Evolutionary conservation across 129 eudicot genomes (phyloP).

Genomic region (Tagetes erecta): DNA sequence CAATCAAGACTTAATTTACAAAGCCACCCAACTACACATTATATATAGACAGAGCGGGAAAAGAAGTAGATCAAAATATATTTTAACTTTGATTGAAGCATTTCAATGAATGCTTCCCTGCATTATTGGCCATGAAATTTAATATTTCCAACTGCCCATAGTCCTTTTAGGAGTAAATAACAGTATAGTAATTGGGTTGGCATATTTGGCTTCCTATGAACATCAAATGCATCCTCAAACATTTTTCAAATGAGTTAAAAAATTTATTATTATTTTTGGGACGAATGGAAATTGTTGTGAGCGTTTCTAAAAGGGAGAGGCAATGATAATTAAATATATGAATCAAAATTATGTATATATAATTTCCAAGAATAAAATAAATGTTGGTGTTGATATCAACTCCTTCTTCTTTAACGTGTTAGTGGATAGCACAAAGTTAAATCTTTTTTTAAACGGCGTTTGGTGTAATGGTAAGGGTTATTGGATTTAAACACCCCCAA

Average conservation of each 20-base stretch:
- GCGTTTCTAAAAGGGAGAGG: no score
- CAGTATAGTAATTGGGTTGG: slow-evolving; percentile 14
- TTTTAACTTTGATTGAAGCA: slow-evolving; percentile 15
- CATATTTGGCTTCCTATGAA: no score
- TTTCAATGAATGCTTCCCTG: slow-evolving; percentile 21
- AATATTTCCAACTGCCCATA: slow-evolving; percentile 21
- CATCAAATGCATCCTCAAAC: not conserved
- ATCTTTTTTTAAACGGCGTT: no score
- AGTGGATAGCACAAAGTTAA: no score
- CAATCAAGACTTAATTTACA: not conserved
- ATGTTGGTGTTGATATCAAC: no score
- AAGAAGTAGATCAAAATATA: not conserved
- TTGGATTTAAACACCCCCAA: no score
- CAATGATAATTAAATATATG: no score
- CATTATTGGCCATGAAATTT: slow-evolving; percentile 16
- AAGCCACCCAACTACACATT: slow-evolving; percentile 8
- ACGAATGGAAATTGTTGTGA: no score
- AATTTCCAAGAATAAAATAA: no score
- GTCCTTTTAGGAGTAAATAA: slow-evolving; percentile 26
- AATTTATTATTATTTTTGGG: not conserved
- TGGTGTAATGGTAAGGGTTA: no score
- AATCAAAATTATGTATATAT: no score
- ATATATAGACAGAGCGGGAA: not conserved
- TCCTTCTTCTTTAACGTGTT: no score
- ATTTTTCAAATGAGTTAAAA: not conserved